Conservation (phyloP, 495 filamentous ascomycete species). For the Delitschia confertaspora region DNA sequence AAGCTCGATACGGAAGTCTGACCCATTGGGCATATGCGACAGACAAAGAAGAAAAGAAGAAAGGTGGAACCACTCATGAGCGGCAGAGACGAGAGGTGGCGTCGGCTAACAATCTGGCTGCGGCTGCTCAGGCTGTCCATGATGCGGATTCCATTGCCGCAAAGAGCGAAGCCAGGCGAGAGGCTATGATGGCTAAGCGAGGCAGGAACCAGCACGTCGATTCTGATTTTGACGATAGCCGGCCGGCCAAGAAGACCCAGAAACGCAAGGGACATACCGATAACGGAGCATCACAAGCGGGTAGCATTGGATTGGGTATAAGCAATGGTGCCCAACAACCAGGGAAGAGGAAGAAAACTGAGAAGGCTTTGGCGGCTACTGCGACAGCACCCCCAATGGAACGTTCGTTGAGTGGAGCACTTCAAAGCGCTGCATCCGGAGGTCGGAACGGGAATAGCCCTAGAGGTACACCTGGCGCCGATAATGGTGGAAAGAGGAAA, state of each 20-base stretch:
- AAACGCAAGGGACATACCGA: constrained; percentile 49
- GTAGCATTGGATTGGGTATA: constrained; percentile 33
- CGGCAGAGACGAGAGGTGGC: constrained; percentile 69
- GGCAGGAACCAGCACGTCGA: constrained; percentile 57
- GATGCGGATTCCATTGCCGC: constrained; percentile 66
- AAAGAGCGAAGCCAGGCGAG: constrained; percentile 71
- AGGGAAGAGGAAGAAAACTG: constrained; percentile 72
- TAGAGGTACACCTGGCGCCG: constrained; percentile 53
- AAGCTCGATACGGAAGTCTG: constrained; percentile 81
- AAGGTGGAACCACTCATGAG: constrained; percentile 51
- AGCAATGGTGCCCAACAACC: constrained; percentile 34
- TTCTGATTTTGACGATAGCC: constrained; percentile 69
- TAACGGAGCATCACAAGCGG: constrained; percentile 28
- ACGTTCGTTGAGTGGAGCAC: constrained; percentile 56
- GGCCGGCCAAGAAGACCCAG: constrained; percentile 49
- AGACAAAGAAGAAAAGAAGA: constrained; percentile 63
- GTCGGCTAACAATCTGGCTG: constrained; percentile 54
- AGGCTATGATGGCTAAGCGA: constrained; percentile 64
- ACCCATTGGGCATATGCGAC: constrained; percentile 91
- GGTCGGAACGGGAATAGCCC: constrained; percentile 45
- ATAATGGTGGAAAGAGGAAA: constrained; percentile 57
- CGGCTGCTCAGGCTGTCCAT: constrained; percentile 58
- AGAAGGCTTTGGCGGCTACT: constrained; percentile 46
- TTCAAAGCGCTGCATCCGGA: constrained; percentile 40
- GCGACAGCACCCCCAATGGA: constrained; percentile 47